A percentile compares a stretch with the other conserved stretches of the same genome.
Conservation (phyloP, 1,139 yeast species). For the Komagataea norvegica region DNA sequence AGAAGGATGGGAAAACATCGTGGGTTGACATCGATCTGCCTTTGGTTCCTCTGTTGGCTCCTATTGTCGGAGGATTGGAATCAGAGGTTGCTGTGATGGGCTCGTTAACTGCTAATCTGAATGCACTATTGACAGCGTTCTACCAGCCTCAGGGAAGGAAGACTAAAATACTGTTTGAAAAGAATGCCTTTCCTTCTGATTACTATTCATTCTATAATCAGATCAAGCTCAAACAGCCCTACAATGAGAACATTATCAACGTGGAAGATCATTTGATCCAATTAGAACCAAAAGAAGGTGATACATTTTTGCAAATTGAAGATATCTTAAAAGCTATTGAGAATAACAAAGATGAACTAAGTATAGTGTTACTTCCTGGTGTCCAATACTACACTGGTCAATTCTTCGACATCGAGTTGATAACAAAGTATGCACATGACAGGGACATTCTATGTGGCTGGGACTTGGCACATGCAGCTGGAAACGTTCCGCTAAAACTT, state of each 20-base stretch:
- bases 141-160: constrained; percentile 59
- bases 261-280: constrained; percentile 57
- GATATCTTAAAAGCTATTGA: constrained; percentile 57
- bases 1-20: constrained; percentile 40
- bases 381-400: constrained; percentile 94
- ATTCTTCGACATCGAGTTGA: constrained; percentile 61
- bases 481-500: constrained; percentile 69
- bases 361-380: constrained; percentile 79
- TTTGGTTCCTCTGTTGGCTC: constrained; percentile 60
- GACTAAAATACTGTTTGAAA: constrained; percentile 75
- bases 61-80: constrained; percentile 67
- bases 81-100: constrained; percentile 86
- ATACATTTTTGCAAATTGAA: constrained; percentile 54
- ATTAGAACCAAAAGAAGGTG: constrained; percentile 51
- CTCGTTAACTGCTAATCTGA: constrained; percentile 76
- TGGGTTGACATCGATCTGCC: constrained; percentile 90
- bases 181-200: constrained; percentile 89
- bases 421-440: constrained; percentile 56
- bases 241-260: constrained; percentile 1
- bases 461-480: constrained; percentile 95
- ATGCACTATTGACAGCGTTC: constrained; percentile 67
- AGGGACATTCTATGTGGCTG: constrained; percentile 69
- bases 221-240: constrained; percentile 42
- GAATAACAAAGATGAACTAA: constrained; percentile 56
- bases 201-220: constrained; percentile 80